A percentile compares a stretch with the other conserved stretches of the same genome.
These are phyloP conservation scores for Rubus parviflorus DNA, from an alignment of 306 rosid species.

Conservation along the genomic window DNA sequence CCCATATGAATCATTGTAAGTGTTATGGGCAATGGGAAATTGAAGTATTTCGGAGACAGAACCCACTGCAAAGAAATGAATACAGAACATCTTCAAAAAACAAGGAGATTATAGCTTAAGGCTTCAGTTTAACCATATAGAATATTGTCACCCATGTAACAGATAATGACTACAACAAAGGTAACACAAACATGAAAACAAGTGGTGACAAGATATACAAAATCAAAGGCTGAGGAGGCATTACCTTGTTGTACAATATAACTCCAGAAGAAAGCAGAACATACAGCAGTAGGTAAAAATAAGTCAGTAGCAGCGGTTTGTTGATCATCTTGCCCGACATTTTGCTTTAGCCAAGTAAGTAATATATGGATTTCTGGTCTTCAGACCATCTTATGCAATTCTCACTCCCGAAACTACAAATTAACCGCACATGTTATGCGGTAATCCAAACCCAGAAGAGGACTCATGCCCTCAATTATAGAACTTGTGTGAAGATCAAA, in stretches of 20 bases:
- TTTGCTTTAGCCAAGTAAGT: neutral
- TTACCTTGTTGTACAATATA: conserved; percentile 93
- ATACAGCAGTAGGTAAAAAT: conserved; percentile 74
- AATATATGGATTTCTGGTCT: neutral
- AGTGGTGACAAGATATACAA: neutral
- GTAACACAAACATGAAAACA: neutral
- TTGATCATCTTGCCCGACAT: conserved; percentile 51
- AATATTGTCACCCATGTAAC: neutral
- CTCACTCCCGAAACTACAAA: conserved; percentile 3
- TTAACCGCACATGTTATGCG: neutral
- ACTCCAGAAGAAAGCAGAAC: conserved; percentile 90
- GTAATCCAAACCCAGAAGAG: conserved; percentile 6
- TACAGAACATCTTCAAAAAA: neutral
- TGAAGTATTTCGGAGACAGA: conserved; percentile 85
- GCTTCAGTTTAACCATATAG: neutral
- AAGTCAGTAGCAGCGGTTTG: conserved; percentile 76
- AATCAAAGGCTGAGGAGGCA: neutral
- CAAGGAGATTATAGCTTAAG: neutral
- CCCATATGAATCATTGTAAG: conserved; percentile 98
- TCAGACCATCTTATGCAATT: conserved; percentile 18
- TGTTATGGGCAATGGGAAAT: conserved; percentile 87
- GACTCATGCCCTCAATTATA: conserved; percentile 1
- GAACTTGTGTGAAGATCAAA: neutral
- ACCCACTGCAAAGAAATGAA: conserved; percentile 73
- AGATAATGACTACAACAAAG: neutral